Base-by-base conservation (phyloP, 768 basidiomycete genomes). In the Leccinum uliginosum region DNA sequence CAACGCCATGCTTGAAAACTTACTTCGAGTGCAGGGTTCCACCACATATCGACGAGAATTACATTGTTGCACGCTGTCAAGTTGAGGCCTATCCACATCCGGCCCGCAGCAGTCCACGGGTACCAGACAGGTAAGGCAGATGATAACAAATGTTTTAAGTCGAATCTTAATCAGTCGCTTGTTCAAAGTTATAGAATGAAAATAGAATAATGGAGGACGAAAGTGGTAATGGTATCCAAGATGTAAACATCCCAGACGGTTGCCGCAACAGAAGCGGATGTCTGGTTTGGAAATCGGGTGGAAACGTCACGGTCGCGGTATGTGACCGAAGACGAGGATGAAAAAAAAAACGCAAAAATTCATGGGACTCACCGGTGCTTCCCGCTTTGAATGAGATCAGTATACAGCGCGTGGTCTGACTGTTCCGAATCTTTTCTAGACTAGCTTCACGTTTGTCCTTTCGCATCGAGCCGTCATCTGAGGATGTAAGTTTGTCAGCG, bases 321-420 rank as follows among this genome's bases (percentile, higher is more conserved):
- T 29, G 32, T 30, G 38, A 56, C 35, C 27, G 30, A 50, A 32
- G n/a, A 9, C 35, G n/a, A 38, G 35, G 6, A 38, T 8, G 11
- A 21, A 0, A 5, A 9, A 1, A 43, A 26, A 34, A 56, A 30
- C 6, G 19, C 24, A 34, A 55, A 35, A 38, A 35, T 8, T 50
- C 44, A 47, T 26, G 27, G 11, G 32, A 72, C 77, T 53, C 64
- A 90, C 92, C 92, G n/a, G 89, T 93, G 65, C 90, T 90, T 4
- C 94, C 94, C 27, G 94, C 93, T 71, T 95, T 97, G 82, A 98
- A 95, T 0, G 93, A 97, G 60, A 98, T 94, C 60, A 99, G 74
- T 59, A 98, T 97, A 44, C 96, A 85, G 30, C 80, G 81, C 11
- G 79, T 83, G 15, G 64, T 75, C 26, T 71, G 70, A 67, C 80